Conservation (phyloP, 805 yeast genomes). For the Candida hispaniensis region DNA sequence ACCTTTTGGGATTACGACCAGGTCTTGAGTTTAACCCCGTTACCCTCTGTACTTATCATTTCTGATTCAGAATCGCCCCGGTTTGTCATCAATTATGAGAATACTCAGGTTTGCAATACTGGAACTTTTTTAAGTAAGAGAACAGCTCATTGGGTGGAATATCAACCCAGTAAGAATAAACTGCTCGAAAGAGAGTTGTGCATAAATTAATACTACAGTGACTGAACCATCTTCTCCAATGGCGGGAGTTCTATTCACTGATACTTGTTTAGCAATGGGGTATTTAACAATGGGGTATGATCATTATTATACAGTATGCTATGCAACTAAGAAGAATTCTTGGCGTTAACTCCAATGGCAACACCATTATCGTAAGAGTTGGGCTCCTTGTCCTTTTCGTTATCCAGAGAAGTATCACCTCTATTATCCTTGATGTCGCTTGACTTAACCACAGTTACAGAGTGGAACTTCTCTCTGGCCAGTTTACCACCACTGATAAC, state of each 20-base stretch:
- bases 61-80: constrained; percentile 61
- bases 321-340: no score
- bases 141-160: constrained; percentile 62
- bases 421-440: constrained; percentile 27
- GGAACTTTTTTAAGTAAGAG: constrained; percentile 41
- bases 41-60: constrained; percentile 56
- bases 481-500: constrained; percentile 72
- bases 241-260: no score
- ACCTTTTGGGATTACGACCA: constrained; percentile 62
- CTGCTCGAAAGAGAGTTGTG: constrained; percentile 26
- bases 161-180: constrained; percentile 47
- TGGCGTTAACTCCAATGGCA: constrained; percentile 7
- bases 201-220: constrained; percentile 17
- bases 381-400: constrained; percentile 12
- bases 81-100: constrained; percentile 69
- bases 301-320: no score
- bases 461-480: constrained; percentile 52
- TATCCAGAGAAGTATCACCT: constrained; percentile 16
- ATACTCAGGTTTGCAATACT: constrained; percentile 69
- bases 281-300: no score
- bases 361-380: constrained; percentile 12
- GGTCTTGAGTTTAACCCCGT: constrained; percentile 58
- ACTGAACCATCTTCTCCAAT: no score
- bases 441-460: constrained; percentile 62
- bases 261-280: no score